Base-by-base conservation (phyloP, 2,329 filamentous ascomycete genomes). In the Davidsoniella eucalypti region DNA sequence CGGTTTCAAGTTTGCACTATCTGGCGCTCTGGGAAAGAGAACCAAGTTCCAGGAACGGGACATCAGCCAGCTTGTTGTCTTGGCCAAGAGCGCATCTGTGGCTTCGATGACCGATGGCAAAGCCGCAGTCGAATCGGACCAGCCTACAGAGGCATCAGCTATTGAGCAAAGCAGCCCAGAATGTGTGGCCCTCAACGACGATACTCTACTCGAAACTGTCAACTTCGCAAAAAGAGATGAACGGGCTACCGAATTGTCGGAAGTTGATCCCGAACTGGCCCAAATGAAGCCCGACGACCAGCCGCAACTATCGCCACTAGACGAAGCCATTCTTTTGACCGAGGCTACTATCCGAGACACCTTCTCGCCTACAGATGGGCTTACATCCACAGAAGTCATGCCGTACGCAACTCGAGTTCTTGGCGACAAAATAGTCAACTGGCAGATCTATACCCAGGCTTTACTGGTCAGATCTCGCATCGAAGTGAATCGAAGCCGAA, bases 371-470 rank as follows among this genome's bases (percentile, higher is more conserved):
- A 72, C 79, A 1, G 83, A 96, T 61, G 82, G 84, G 0, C 69
- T 98, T 1, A 96, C 88, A 0, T 75, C 87, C n/a, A 88, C 96
- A 65, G 87, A 96, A 61, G 90, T 94, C 4, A 66, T 94, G 1
- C 92, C 92, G 0, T 98, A 90, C 61, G 92, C 92, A 0, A 82
- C 81, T 1, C 78, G 92, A 39, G 92, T 96, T 0, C 72, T 98
- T 1, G 76, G 84, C 7, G 87, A 92, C 54, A 88, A 90, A 57
- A 84, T 84, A 43, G 90, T 87, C 1, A 98, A 96, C 63, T 98
- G 92, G 92, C 92, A 96, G 63, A 82, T 95, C 33, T 96, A 96
- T 61, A 95, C 92, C 0, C 88, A 96, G 61, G 92, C 87, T 0
- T 70, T 98, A 7, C 71, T 98, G 0, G 84, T 96, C 1, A 76